A percentile compares a stretch with the other conserved stretches of the same genome.
Evolutionary conservation across 345 rosid species (phyloP).

Genomic region (Salix purpurea): DNA sequence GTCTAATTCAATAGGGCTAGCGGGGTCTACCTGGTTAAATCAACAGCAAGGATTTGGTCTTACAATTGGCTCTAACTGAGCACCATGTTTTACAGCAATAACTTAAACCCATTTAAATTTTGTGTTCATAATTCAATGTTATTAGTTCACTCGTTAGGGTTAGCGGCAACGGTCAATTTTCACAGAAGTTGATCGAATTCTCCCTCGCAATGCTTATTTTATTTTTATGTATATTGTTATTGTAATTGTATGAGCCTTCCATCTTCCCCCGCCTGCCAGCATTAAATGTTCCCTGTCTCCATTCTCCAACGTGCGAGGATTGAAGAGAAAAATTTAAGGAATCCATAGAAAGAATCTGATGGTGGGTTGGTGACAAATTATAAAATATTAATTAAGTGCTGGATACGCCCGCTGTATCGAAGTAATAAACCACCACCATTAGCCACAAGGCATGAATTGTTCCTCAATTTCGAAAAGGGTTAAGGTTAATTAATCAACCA

Average conservation of each 20-base stretch:
- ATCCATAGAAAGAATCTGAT: neutral
- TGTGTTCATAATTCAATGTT: no score
- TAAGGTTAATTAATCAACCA: conserved; percentile 1
- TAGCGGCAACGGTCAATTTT: neutral
- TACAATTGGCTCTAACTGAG: no score
- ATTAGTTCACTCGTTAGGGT: neutral
- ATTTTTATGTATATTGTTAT: no score
- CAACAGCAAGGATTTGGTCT: neutral
- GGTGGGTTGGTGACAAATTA: neutral
- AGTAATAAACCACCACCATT: conserved; percentile 18
- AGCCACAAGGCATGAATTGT: neutral
- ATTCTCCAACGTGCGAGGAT: neutral
- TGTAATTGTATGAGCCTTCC: neutral
- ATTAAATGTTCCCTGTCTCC: neutral
- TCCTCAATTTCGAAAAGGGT: conserved; percentile 4
- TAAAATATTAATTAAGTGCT: conserved; percentile 1
- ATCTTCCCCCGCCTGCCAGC: neutral
- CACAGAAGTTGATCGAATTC: neutral
- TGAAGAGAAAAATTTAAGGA: neutral
- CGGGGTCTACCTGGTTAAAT: neutral
- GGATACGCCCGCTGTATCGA: conserved; percentile 28
- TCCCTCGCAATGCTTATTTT: neutral
- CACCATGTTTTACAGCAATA: no score
- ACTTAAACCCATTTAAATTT: neutral
- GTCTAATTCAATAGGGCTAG: no score